Percentiles rank a stretch among this genome's conserved stretches.
phyloP scores from a whole-genome alignment of 2,329 filamentous ascomycete species.

The Colletotrichum truncatum region DNA sequence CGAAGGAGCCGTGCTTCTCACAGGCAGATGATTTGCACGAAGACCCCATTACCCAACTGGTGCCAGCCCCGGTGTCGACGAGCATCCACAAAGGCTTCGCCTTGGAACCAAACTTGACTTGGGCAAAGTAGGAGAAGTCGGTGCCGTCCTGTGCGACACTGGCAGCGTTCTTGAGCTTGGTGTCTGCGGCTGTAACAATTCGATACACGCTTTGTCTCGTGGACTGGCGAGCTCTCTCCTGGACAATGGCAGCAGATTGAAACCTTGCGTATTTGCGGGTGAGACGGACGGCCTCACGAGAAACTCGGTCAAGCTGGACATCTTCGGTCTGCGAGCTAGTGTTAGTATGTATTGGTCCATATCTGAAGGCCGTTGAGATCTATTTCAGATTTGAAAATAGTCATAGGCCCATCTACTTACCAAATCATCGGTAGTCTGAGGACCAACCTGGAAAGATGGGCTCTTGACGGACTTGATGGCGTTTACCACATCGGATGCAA shows the following conservation, averaged over 20 bases:
- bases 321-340: slow-evolving; percentile 39
- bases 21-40: slow-evolving; percentile 75
- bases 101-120: slow-evolving; percentile 64
- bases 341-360: background rate
- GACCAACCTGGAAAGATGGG: slow-evolving; percentile 46
- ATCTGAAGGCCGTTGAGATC: too few relatives aligned
- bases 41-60: slow-evolving; percentile 85
- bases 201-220: slow-evolving; percentile 57
- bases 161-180: slow-evolving; percentile 56
- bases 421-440: slow-evolving; percentile 1
- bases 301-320: slow-evolving; percentile 45
- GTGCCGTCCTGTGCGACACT: slow-evolving; percentile 72
- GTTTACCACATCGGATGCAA: slow-evolving; percentile 8
- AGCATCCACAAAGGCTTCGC: slow-evolving; percentile 67
- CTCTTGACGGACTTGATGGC: slow-evolving; percentile 31
- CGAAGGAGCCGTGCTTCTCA: slow-evolving; percentile 74
- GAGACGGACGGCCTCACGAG: slow-evolving; percentile 48
- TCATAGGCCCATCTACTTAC: background rate
- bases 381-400: too few relatives aligned
- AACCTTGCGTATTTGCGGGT: slow-evolving; percentile 49
- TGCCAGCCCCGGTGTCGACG: slow-evolving; percentile 73
- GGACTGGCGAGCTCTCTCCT: background rate
- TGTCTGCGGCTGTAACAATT: slow-evolving; percentile 54
- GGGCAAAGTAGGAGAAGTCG: slow-evolving; percentile 72
- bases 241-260: slow-evolving; percentile 34